Evolutionary conservation across 192 early-diverging fungal genomes (phyloP).

Genomic region (Phycomyces nitens): DNA sequence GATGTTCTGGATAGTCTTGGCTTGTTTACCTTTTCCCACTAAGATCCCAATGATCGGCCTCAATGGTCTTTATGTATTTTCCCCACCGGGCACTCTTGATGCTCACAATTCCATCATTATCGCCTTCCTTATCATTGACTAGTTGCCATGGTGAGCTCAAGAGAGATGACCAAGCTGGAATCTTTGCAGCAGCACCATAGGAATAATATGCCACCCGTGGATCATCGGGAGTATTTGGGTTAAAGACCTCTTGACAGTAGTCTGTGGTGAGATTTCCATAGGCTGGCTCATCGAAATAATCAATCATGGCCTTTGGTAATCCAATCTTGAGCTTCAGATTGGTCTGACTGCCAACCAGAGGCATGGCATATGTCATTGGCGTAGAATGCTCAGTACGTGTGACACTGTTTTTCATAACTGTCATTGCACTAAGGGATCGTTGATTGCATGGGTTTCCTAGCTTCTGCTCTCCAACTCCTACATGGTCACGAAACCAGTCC

Average conservation of each 20-base stretch:
- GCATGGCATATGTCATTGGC: no score
- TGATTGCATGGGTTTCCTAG: neutral
- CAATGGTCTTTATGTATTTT: slow-evolving; percentile 73
- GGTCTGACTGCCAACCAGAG: no score
- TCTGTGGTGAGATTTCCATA: slow-evolving; percentile 88
- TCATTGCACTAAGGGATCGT: no score
- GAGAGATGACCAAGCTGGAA: slow-evolving; percentile 59
- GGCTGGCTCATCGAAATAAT: slow-evolving; percentile 86
- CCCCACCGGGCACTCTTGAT: slow-evolving; percentile 86
- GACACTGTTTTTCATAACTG: neutral
- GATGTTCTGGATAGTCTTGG: neutral
- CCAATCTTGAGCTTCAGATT: no score
- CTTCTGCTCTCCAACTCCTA: slow-evolving; percentile 68
- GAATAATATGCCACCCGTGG: slow-evolving; percentile 75
- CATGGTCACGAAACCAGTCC: slow-evolving; percentile 88
- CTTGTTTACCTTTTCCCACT: slow-evolving; percentile 32
- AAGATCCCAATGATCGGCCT: slow-evolving; percentile 90
- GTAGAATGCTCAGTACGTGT: no score
- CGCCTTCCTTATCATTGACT: slow-evolving; percentile 74
- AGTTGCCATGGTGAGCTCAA: slow-evolving; percentile 78
- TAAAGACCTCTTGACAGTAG: slow-evolving; percentile 82
- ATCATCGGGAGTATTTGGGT: slow-evolving; percentile 80
- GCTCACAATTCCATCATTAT: slow-evolving; percentile 92
- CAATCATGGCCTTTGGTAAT: slow-evolving; percentile 40
- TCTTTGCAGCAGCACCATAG: slow-evolving; percentile 70